Evolutionary conservation across 2,329 filamentous ascomycete species (phyloP), one percentile per base, ranked within the genome.

Genomic region (Calonectria ilicicola): DNA sequence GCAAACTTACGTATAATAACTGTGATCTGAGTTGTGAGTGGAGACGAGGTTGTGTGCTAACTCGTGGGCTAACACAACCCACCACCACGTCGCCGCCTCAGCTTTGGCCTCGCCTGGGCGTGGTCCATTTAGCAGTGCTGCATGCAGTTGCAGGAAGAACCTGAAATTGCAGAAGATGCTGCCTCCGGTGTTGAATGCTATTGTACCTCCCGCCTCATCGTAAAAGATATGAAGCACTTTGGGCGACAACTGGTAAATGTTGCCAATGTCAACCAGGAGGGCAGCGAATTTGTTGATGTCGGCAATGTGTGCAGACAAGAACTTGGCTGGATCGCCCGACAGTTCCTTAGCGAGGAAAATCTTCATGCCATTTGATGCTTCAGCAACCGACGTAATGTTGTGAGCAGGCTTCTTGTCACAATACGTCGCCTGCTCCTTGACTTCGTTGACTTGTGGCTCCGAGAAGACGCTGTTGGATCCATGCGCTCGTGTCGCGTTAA

Each of bases 61-160:
- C 85, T 99, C 97, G 82, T 99, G 97, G 74, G 95, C 97, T 73
- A 98, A 83, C n/a, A 97, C 95, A 75, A 98, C 94, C 91, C 94
- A 98, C 96, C 96, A 98, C 87, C 96, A 98, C 1, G 93, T 90
- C 70, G 91, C 87, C 3, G 94, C 94, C 73, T 97, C 93, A 5
- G 91, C 87, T 81, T 87, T 91, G 19, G 86, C 90, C 67, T 88
- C 85, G 2, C 82, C 82, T 27, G 60, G 80, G 26, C 65, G 76
- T 51, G 26, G 82, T 62, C 70, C 84, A 62, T 75, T 79, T 60
- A 91, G 82, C 74, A 87, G 83, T 17, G 85, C 80, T 53, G 91
- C 87, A 80, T 98, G 96, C 38, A 98, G 84, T 80, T 96, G 92
- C 72, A 93, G 85, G 82, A 96, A 98, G 86, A 95, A 98, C 21